These are phyloP conservation scores for Sporormia fimetaria DNA, from an alignment of 495 filamentous ascomycete species.

Conservation along the genomic window DNA sequence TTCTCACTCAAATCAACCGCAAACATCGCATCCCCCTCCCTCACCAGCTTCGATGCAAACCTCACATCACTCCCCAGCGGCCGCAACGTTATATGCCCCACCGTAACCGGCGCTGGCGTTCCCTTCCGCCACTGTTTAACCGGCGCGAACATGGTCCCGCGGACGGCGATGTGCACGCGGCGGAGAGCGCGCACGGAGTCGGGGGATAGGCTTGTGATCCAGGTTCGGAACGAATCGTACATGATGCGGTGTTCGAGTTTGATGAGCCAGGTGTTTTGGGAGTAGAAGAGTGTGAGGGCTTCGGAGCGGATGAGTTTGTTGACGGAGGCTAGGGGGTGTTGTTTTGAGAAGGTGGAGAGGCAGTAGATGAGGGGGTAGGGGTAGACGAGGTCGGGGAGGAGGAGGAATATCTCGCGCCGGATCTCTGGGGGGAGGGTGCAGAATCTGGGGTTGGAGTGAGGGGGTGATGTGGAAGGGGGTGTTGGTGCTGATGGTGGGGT, in stretches of 20 bases:
- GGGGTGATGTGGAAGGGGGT: neutral
- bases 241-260: constrained; percentile 25
- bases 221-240: constrained; percentile 24
- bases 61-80: constrained; percentile 10
- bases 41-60: too few relatives aligned
- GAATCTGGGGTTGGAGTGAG: constrained; percentile 3
- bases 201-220: constrained; percentile 16
- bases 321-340: constrained; percentile 23
- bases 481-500: neutral
- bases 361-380: constrained; percentile 25
- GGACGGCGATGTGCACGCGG: constrained; percentile 12
- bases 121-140: neutral
- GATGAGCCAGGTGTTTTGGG: constrained; percentile 26
- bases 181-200: constrained; percentile 9
- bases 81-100: neutral
- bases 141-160: constrained; percentile 18
- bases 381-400: constrained; percentile 21
- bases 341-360: constrained; percentile 23
- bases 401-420: constrained; percentile 24
- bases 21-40: constrained; percentile 24
- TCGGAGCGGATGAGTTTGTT: constrained; percentile 21
- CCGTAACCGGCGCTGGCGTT: neutral
- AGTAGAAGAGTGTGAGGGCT: constrained; percentile 25
- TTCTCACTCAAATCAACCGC: constrained; percentile 23
- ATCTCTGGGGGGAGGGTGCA: constrained; percentile 21